These are phyloP conservation scores for Solanum arcanum DNA, from an alignment of 257 asterid species.

Conservation along the genomic window DNA sequence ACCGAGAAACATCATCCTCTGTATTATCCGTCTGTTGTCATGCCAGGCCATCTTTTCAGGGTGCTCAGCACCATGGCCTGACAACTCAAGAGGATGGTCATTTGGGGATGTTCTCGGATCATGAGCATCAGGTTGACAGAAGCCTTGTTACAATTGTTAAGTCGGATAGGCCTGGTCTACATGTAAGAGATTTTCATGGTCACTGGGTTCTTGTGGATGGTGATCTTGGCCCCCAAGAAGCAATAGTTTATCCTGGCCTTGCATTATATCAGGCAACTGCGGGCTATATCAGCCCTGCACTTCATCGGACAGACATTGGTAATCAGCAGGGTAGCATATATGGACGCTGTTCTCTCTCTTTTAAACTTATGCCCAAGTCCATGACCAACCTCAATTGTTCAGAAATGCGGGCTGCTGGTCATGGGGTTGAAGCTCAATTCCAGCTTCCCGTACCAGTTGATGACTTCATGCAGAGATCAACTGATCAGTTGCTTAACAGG, in stretches of 20 bases:
- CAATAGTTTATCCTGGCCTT: conserved; percentile 79
- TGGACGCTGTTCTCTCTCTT: conserved; percentile 76
- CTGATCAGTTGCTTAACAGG: conserved; percentile 75
- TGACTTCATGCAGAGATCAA: conserved; percentile 90
- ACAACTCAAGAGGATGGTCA: conserved; percentile 71
- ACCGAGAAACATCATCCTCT: conserved; percentile 75
- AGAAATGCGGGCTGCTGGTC: conserved; percentile 98
- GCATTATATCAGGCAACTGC: conserved; percentile 97
- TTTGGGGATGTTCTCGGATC: conserved; percentile 66
- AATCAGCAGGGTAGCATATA: conserved; percentile 50
- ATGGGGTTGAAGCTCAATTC: conserved; percentile 89
- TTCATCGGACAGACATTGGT: conserved; percentile 48
- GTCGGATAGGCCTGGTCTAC: conserved; percentile 78
- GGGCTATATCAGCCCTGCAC: conserved; percentile 79
- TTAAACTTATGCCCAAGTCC: conserved; percentile 93
- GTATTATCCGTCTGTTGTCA: conserved; percentile 73
- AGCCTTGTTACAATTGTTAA: conserved; percentile 68
- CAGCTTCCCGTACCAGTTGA: conserved; percentile 89
- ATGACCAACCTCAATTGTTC: conserved; percentile 77
- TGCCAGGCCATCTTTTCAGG: conserved; percentile 85
- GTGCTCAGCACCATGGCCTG: conserved; percentile 69
- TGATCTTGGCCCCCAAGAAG: conserved; percentile 95
- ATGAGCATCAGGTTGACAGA: conserved; percentile 72
- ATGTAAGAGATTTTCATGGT: conserved; percentile 81
- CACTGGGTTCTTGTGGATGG: conserved; percentile 84